Conservation (phyloP, 116 monocot genomes). For the Zostera marina region DNA sequence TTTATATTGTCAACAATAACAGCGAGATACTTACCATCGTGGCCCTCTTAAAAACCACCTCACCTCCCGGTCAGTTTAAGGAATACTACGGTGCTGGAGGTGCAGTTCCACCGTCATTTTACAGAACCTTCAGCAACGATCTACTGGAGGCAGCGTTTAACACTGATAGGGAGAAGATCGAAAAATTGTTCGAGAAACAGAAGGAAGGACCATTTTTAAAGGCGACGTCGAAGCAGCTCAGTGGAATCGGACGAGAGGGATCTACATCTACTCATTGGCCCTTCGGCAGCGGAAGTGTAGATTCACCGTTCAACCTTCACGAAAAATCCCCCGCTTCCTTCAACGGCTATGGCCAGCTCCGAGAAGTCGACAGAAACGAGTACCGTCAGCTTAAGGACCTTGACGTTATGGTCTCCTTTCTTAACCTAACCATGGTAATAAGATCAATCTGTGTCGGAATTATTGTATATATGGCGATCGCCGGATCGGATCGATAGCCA, state of each 20-base stretch:
- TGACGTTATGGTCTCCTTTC: conserved; percentile 28
- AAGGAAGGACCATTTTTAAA: conserved; percentile 21
- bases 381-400: conserved; percentile 30
- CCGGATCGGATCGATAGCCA: neutral
- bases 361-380: conserved; percentile 26
- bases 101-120: conserved; percentile 24
- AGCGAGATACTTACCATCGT: conserved; percentile 30
- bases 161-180: conserved; percentile 17
- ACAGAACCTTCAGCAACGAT: conserved; percentile 41
- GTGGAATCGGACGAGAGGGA: neutral
- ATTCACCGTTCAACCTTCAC: conserved; percentile 36
- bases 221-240: conserved; percentile 36
- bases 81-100: conserved; percentile 35
- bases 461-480: no score
- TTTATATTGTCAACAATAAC: conserved; percentile 37
- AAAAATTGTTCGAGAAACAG: conserved; percentile 30
- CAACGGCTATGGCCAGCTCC: conserved; percentile 30
- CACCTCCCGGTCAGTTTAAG: conserved; percentile 34
- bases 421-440: conserved; percentile 34
- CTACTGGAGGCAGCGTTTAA: conserved; percentile 58
- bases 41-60: conserved; percentile 29
- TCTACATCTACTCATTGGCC: conserved; percentile 12
- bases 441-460: neutral
- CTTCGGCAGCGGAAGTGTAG: conserved; percentile 7
- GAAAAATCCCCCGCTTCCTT: conserved; percentile 18